Percentiles rank a stretch among this genome's conserved stretches.
These are phyloP conservation scores for Penicillium alfredii DNA, from an alignment of 495 filamentous ascomycete genomes.

Conservation along the genomic window DNA sequence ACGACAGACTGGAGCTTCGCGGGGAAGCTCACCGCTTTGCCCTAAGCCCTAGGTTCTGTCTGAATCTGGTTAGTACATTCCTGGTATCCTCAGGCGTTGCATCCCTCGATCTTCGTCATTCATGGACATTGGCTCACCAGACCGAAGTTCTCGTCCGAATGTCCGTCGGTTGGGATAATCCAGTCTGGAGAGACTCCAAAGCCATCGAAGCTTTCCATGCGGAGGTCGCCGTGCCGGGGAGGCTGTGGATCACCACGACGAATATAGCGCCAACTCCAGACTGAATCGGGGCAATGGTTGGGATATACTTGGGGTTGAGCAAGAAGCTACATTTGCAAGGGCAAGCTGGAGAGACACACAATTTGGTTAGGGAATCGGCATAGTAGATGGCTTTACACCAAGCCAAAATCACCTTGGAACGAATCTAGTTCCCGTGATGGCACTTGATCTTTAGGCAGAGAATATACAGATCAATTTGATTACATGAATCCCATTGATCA, in stretches of 20 bases:
- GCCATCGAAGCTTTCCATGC: neutral
- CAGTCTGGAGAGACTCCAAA: neutral
- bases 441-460: no score
- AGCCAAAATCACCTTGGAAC: no score
- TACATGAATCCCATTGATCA: no score
- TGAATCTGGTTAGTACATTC: constrained; percentile 1
- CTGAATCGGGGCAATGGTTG: neutral
- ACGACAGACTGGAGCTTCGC: no score
- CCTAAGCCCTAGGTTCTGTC: constrained; percentile 28
- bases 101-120: no score
- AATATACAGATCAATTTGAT: no score
- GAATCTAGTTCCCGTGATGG: no score
- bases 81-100: no score
- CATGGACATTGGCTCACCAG: neutral
- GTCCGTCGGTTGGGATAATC: neutral
- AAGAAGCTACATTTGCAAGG: no score
- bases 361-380: no score
- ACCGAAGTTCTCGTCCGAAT: neutral
- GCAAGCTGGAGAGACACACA: no score
- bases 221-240: neutral
- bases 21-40: constrained; percentile 30
- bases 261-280: neutral
- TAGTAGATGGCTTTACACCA: no score
- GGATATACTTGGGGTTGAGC: neutral
- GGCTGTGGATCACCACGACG: neutral